Evolutionary conservation across 1,284 basidiomycete species (phyloP), one percentile per base, ranked within the genome.

Genomic region (Singerocomus inundabilis): DNA sequence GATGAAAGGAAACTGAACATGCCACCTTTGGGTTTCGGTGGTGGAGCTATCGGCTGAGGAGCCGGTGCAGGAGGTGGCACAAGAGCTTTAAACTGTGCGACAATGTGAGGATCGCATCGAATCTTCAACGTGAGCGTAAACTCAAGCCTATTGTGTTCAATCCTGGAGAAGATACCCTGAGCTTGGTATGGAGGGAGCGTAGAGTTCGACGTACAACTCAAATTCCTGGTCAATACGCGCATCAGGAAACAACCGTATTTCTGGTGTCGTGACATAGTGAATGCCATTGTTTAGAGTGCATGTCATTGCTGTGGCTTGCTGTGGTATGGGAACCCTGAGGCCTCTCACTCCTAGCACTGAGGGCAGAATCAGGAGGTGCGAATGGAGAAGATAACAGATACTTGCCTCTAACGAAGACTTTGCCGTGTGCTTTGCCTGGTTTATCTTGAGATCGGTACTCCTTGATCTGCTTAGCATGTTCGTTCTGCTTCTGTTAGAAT

Each of bases 261-360:
- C 90, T 0, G 92, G 93, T 1, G 95, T 98, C 5, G 91, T 92
- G 48, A 99, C 96, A 58, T 89, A 95, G 70, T 98, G 94, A 51
- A 97, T 93, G 8, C 95, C 94, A 60, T 98, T 98, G 72, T 98
- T 96, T 52, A 99, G 76, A 0, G 92, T 93, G 64, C 92, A 91
- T n/a, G 86, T 87, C 58, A 98, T 78, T 31, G 74, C 77, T 0
- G 94, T 94, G 0, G 81, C 72, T 55, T 90, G 77, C 15, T 72
- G 71, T 0, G 93, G 93, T 11, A 96, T 57, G 2, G 93, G 92
- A 25, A 94, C 70, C 52, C 79, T 74, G 25, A 95, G 72, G 36
- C 77, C 78, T 61, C 81, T 86, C 49, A 93, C 76, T n/a, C 85
- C 84, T 25, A 91, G 66, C n/a, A 96, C 92, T 93, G 59, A 15